Evolutionary conservation across 164 flowering plant species (phyloP).

Genomic region (Chimonanthus praecox): DNA sequence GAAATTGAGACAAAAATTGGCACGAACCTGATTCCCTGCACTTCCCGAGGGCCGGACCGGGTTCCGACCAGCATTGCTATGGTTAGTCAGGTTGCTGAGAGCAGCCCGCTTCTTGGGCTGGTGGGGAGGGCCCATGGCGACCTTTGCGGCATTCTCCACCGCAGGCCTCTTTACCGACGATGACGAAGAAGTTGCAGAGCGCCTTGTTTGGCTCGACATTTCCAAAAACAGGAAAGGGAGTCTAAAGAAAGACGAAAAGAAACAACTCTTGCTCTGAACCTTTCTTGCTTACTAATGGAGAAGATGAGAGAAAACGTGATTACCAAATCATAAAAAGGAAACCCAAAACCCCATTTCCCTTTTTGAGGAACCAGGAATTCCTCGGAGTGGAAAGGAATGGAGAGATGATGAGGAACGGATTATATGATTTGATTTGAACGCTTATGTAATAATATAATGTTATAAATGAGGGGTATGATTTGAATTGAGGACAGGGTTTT

Average conservation of each 20-base stretch:
- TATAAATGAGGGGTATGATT: background rate
- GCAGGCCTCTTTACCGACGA: constrained; percentile 21
- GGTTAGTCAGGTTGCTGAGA: constrained; percentile 26
- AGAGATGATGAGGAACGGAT: background rate
- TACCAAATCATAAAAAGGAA: background rate
- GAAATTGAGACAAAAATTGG: background rate
- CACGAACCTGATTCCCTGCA: constrained; percentile 15
- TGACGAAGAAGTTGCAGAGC: constrained; percentile 16
- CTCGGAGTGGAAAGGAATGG: background rate
- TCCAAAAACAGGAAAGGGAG: background rate
- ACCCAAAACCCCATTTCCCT: background rate
- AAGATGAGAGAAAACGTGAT: background rate
- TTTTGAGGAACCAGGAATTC: too few species aligned
- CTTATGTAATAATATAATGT: background rate
- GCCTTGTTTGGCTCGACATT: constrained; percentile 25
- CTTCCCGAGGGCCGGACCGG: constrained; percentile 2
- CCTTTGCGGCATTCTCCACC: constrained; percentile 14
- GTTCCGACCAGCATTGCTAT: constrained; percentile 7
- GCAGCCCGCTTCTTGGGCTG: constrained; percentile 31
- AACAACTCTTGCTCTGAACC: background rate
- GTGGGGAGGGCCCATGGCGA: constrained; percentile 7
- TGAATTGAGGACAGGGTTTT: background rate
- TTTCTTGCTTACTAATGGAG: background rate
- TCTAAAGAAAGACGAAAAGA: background rate
- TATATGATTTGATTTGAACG: background rate